Evolutionary conservation across 2,329 filamentous ascomycete species (phyloP).

Genomic region (Exophiala sideris): DNA sequence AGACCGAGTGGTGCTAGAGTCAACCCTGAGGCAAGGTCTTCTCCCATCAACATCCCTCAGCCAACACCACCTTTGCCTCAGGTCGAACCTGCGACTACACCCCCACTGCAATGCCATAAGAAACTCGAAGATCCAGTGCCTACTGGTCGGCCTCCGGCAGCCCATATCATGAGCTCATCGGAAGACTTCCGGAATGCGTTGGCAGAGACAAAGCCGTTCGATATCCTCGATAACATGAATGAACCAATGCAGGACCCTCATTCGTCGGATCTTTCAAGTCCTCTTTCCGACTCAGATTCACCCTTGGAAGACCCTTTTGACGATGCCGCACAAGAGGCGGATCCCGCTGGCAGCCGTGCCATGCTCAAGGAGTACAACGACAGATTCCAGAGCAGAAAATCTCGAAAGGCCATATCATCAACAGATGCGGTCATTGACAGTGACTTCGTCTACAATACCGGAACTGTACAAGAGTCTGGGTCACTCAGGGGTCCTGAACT

Average conservation of each 20-base stretch:
- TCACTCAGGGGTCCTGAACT: background rate
- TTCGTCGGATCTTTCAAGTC: background rate
- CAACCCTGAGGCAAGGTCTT: conserved; percentile 11
- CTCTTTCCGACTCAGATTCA: background rate
- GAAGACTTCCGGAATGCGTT: conserved; percentile 14
- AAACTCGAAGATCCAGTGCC: conserved; percentile 14
- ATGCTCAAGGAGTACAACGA: conserved; percentile 12
- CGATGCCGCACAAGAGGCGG: conserved; percentile 1
- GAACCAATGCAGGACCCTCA: background rate
- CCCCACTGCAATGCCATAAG: conserved; percentile 12
- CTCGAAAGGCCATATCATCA: background rate
- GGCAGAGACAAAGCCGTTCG: conserved; percentile 1
- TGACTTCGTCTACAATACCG: conserved; percentile 2
- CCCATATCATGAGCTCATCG: conserved; percentile 15
- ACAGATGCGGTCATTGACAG: conserved; percentile 1
- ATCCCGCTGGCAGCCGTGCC: background rate
- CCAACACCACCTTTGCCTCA: conserved; percentile 18
- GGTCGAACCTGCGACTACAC: conserved; percentile 14
- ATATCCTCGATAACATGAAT: conserved; percentile 3
- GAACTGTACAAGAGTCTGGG: background rate
- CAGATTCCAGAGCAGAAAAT: conserved; percentile 1
- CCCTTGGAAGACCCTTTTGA: conserved; percentile 13
- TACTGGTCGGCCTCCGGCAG: conserved; percentile 13
- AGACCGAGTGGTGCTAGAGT: conserved; percentile 13
- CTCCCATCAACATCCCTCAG: conserved; percentile 24